These are phyloP conservation scores for Dovyalis caffra DNA, from an alignment of 345 rosid genomes.

Conservation along the genomic window DNA sequence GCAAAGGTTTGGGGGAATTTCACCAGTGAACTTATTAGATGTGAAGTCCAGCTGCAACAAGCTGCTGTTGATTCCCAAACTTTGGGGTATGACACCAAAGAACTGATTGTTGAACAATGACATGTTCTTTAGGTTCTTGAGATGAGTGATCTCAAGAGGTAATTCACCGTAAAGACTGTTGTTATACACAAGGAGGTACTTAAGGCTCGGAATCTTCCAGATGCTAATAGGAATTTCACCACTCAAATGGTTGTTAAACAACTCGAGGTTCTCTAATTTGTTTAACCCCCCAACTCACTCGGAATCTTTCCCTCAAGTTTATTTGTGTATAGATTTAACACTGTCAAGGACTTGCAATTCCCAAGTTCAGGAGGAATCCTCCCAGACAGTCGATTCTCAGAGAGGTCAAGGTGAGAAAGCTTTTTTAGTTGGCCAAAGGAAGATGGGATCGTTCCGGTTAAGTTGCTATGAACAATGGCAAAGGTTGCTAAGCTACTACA, in stretches of 20 bases:
- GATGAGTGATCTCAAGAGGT: constrained; percentile 60
- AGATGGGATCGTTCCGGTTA: constrained; percentile 64
- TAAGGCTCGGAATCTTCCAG: constrained; percentile 64
- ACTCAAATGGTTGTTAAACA: constrained; percentile 55
- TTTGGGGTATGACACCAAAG: constrained; percentile 56
- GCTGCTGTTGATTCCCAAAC: constrained; percentile 68
- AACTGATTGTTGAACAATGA: constrained; percentile 56
- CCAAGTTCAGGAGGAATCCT: constrained; percentile 67
- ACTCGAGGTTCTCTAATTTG: constrained; percentile 47
- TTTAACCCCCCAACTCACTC: constrained; percentile 48
- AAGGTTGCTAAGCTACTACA: constrained; percentile 50
- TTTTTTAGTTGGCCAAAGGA: constrained; percentile 53
- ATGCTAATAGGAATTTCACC: constrained; percentile 72
- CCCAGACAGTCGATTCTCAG: constrained; percentile 66
- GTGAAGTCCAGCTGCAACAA: constrained; percentile 60
- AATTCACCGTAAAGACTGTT: constrained; percentile 71
- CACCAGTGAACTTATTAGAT: constrained; percentile 56
- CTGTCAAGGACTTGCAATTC: constrained; percentile 54
- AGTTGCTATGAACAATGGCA: constrained; percentile 41
- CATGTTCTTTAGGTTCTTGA: constrained; percentile 47
- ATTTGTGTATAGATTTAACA: constrained; percentile 44
- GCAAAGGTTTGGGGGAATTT: constrained; percentile 73
- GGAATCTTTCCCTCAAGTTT: constrained; percentile 73
- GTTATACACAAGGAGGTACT: constrained; percentile 46
- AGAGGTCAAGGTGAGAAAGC: constrained; percentile 51